These are phyloP conservation scores for Globisporangium nodosum DNA, from an alignment of 352 stramenopile genomes.

Conservation along the genomic window DNA sequence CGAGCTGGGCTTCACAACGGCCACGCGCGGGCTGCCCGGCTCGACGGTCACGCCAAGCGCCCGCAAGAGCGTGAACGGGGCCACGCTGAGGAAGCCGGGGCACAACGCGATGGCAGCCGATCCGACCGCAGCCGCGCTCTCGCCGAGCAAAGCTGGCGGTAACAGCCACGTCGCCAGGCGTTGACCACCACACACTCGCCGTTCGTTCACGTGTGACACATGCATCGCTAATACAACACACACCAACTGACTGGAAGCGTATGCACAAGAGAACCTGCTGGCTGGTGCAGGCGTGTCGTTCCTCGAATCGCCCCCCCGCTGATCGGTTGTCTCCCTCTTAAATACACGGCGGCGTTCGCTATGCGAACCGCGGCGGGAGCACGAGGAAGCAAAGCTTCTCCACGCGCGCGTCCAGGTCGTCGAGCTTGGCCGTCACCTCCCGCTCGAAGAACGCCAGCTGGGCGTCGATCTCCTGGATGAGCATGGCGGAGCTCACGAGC, in stretches of 20 bases:
- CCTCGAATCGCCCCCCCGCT: neutral
- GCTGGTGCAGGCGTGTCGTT: too few relatives aligned
- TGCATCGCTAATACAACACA: neutral
- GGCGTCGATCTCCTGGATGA: slow-evolving; percentile 33
- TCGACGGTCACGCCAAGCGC: slow-evolving; percentile 1
- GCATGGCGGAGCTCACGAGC: slow-evolving; percentile 24
- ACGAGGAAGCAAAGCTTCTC: slow-evolving; percentile 47
- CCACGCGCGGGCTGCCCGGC: slow-evolving; percentile 18
- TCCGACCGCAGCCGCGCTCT: neutral
- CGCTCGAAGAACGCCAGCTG: slow-evolving; percentile 50
- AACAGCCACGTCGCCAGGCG: slow-evolving; percentile 6
- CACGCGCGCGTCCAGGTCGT: slow-evolving; percentile 60
- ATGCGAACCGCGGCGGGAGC: slow-evolving; percentile 24
- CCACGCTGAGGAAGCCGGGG: slow-evolving; percentile 9
- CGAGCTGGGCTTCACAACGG: slow-evolving; percentile 77
- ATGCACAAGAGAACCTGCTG: too few relatives aligned
- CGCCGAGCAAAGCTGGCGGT: slow-evolving; percentile 4
- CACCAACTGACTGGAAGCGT: neutral
- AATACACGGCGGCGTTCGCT: neutral
- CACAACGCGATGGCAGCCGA: neutral
- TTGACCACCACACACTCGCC: neutral
- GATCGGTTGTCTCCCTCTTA: neutral
- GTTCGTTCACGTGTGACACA: neutral
- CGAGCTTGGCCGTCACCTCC: slow-evolving; percentile 45
- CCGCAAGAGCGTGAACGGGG: neutral